Percentiles rank a stretch among this genome's conserved stretches.
These are phyloP conservation scores for Linnemannia hyalina DNA, from an alignment of 192 early-diverging fungal genomes.

Conservation along the genomic window DNA sequence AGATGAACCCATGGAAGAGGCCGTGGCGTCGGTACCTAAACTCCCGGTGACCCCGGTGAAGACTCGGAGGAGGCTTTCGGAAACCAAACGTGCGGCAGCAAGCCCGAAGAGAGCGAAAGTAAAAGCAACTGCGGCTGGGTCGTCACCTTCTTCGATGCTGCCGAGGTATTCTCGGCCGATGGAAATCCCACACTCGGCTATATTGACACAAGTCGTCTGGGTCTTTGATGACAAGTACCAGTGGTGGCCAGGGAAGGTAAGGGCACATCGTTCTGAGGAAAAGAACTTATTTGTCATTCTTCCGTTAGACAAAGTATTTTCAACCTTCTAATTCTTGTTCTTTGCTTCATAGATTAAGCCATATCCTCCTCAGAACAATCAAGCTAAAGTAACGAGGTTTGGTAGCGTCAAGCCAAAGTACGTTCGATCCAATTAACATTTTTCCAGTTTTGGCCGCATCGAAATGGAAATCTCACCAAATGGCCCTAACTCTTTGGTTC, in stretches of 20 bases:
- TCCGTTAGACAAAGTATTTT: background rate
- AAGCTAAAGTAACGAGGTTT: slow-evolving; percentile 27
- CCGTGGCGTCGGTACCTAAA: background rate
- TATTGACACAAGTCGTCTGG: slow-evolving; percentile 41
- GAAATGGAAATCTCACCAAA: background rate
- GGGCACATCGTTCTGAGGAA: background rate
- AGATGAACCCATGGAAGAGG: background rate
- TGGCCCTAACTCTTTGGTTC: background rate
- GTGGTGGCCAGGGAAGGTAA: slow-evolving; percentile 55
- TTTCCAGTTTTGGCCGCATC: background rate
- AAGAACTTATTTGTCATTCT: background rate
- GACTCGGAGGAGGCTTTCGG: background rate
- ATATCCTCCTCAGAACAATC: slow-evolving; percentile 30
- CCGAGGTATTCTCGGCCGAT: background rate
- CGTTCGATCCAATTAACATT: background rate
- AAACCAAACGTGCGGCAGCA: background rate
- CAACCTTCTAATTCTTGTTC: background rate
- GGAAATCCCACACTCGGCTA: slow-evolving; percentile 26
- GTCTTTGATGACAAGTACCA: slow-evolving; percentile 25
- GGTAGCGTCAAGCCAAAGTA: slow-evolving; percentile 48
- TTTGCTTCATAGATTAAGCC: slow-evolving; percentile 17
- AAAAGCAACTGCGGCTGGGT: background rate
- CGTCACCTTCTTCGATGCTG: background rate
- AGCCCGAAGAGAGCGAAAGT: background rate
- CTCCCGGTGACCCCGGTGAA: background rate